Base-by-base conservation (phyloP, 805 yeast genomes). In the Zygosaccharomyces pseudorouxii region DNA sequence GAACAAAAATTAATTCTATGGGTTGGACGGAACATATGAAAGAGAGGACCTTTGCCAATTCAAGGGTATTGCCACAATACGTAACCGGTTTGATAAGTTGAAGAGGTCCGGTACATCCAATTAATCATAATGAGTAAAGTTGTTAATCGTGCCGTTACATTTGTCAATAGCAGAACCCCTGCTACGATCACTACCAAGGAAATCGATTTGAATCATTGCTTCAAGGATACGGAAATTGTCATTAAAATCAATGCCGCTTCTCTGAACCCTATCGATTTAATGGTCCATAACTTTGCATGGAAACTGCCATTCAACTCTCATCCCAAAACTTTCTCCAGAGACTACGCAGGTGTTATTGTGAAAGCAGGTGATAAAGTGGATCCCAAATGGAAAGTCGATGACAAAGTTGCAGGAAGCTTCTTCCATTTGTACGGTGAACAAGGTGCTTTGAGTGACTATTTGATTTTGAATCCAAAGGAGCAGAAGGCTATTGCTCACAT, bases 371-470 rank as follows among this genome's bases (percentile, higher is more conserved):
- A 36, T 12, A 49, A 57, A 3, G 64, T 62, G 9, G 51, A 51
- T 22, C 38, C 53, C 6, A 44, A 53, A 33, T 61, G 54, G 51
- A 47, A 52, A 19, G 47, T 59, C 10, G 68, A 65, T n/a, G 67
- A 60, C 31, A 53, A 54, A 23, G 65, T 66, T 7, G 52, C 49
- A 38, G 70, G 70, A 27, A 25, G 40, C 19, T 59, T 51, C 37
- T 52, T 47, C 10, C 64, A 57, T 14, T 0, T 58, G 2, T 65
- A 45, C 20, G 55, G 63, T 9, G 42, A 41, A 6, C 58, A 55
- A 25, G 84, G 82, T 27, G 55, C 84, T 1, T 55, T 74, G n/a
- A 53, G 72, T 3, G 77, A 79, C 53, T 80, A 78, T 55, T 46
- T 78, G 28, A 53, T 73, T 18, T 38, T 78, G 18, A 71, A 78